Base-by-base conservation (phyloP, 2,329 filamentous ascomycete genomes). In the Aspergillus sergii region DNA sequence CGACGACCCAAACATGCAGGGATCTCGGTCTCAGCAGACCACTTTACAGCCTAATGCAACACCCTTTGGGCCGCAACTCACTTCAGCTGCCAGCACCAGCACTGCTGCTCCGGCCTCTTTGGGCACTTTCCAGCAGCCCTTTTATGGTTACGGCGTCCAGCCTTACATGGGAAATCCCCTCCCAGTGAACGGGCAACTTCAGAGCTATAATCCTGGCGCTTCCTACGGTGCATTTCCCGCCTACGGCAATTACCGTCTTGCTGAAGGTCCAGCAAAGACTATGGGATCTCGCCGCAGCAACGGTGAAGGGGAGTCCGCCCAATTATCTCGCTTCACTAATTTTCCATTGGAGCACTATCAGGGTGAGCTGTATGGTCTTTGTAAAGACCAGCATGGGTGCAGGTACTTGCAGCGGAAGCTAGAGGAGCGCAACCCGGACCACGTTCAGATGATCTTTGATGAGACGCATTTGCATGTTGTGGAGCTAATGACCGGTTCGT, bases 331-430 rank as follows among this genome's bases (percentile, higher is more conserved):
- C 64, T 97, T 92, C 80, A 88, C 91, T 70, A 94, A 95, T 75
- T 86, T 92, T 73, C 88, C 92, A 16, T 83, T 98, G 26, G 92
- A 97, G 75, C 87, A 89, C 39, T 90, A 95, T 72, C 85, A 86
- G 41, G 92, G 93, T 56, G 90, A 93, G 72, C 92, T 99, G 72
- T 96, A 97, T 78, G 86, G 88, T 57, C 83, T 97, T 41, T 98
- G 94, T 86, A 98, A 97, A 81, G 95, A 99, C 74, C 95, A 99
- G 81, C 94, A 99, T 78, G 95, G 95, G 63, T 99, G 95, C 74
- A 91, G 95, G 63, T 99, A 95, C 77, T 83, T 99, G 61, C 95
- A 99, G 82, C 95, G 96, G 84, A 97, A 98, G 82, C 85, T 99
- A 6, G 95, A 99, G 81, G 94, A 96, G 74, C 91, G 91, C 71